A percentile compares a stretch with the other conserved stretches of the same genome.
Conservation (phyloP, 768 basidiomycete species). For the Cystofilobasidium capitatum region DNA sequence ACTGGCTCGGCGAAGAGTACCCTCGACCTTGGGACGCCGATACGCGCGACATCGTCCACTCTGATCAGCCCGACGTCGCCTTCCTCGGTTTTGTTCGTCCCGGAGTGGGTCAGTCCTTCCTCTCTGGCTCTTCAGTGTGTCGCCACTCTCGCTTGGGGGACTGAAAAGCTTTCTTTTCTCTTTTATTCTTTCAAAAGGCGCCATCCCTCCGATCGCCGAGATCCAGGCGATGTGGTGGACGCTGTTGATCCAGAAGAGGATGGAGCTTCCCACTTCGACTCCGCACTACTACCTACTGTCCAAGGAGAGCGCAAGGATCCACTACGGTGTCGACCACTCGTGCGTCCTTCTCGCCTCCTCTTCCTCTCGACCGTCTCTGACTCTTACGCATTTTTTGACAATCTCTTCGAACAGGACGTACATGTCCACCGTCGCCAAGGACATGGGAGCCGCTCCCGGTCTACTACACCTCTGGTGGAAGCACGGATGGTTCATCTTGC, state of each 20-base stretch:
- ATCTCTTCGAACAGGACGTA: slow-evolving; percentile 38
- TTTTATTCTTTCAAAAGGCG: too few species aligned
- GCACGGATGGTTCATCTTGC: slow-evolving; percentile 47
- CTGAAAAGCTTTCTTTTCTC: slow-evolving; percentile 1
- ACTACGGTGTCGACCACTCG: slow-evolving; percentile 52
- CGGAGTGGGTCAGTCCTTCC: slow-evolving; percentile 46
- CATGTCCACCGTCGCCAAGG: slow-evolving; percentile 51
- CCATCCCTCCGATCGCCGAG: slow-evolving; percentile 54
- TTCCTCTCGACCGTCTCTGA: not conserved
- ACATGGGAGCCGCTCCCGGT: slow-evolving; percentile 51
- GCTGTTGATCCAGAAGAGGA: slow-evolving; percentile 44
- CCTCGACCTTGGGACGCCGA: slow-evolving; percentile 44
- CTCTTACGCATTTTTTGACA: not conserved
- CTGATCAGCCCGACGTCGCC: slow-evolving; percentile 40
- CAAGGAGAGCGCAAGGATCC: slow-evolving; percentile 47
- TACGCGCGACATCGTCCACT: slow-evolving; percentile 44
- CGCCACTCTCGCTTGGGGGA: not conserved
- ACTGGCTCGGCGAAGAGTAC: slow-evolving; percentile 40
- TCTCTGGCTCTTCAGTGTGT: not conserved
- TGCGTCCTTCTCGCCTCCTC: not conserved
- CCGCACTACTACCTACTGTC: slow-evolving; percentile 52
- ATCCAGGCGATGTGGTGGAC: slow-evolving; percentile 56
- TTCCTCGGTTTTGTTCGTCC: slow-evolving; percentile 54
- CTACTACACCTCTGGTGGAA: slow-evolving; percentile 46
- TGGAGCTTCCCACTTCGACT: slow-evolving; percentile 44